These are phyloP conservation scores for Ustulina deusta DNA, from an alignment of 2,329 filamentous ascomycete genomes.

Conservation along the genomic window DNA sequence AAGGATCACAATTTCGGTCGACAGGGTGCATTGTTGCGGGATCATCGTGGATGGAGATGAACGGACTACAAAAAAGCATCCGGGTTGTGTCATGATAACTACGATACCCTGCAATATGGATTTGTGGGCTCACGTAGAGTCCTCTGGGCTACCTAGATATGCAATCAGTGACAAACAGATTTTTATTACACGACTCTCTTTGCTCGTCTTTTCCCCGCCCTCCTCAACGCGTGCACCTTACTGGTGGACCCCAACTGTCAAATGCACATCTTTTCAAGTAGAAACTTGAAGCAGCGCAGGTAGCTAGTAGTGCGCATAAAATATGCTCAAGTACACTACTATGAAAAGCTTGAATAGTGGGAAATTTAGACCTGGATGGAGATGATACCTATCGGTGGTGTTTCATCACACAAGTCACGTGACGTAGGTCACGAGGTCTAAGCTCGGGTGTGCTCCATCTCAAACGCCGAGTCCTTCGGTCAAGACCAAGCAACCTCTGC, in stretches of 20 bases:
- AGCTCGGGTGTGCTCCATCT: slow-evolving; percentile 27
- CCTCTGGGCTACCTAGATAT: slow-evolving; percentile 9
- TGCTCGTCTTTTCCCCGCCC: background rate
- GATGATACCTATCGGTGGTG: background rate
- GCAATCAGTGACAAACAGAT: background rate
- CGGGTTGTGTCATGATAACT: slow-evolving; percentile 38
- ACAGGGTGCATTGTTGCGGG: slow-evolving; percentile 43
- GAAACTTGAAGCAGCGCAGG: background rate
- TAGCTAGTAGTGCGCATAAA: background rate
- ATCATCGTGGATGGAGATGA: slow-evolving; percentile 30
- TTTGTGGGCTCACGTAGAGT: slow-evolving; percentile 37
- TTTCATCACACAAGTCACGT: slow-evolving; percentile 36
- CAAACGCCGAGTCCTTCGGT: slow-evolving; percentile 55
- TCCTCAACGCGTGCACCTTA: background rate
- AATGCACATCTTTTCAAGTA: background rate
- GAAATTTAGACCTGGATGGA: background rate
- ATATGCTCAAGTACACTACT: background rate
- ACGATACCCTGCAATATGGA: slow-evolving; percentile 45
- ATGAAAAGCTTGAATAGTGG: background rate
- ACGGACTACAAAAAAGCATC: slow-evolving; percentile 5
- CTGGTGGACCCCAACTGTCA: background rate
- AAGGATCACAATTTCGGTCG: slow-evolving; percentile 25
- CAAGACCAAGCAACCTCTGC: slow-evolving; percentile 60
- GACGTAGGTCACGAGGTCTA: slow-evolving; percentile 41
- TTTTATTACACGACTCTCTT: background rate